Percentiles rank a stretch among this genome's conserved stretches.
phyloP scores from a whole-genome alignment of 805 yeast genomes.

The Nakazawaea ambrosiae region DNA sequence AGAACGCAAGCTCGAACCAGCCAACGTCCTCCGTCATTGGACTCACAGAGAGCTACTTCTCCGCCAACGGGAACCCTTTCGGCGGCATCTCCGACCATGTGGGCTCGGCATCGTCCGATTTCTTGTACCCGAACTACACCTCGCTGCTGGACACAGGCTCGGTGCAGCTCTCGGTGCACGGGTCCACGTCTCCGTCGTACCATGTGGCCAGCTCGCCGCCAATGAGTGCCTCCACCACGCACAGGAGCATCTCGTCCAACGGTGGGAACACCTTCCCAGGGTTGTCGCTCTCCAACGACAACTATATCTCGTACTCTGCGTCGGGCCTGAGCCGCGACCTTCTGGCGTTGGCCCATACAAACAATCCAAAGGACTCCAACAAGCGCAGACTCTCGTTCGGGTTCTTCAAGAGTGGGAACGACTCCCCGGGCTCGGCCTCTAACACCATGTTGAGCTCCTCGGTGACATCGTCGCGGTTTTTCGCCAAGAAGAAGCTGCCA shows the following conservation, averaged over 20 bases:
- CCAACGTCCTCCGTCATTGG: too few species aligned
- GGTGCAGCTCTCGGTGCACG: not conserved
- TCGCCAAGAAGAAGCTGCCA: slow-evolving; percentile 8
- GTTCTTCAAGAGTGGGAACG: too few species aligned
- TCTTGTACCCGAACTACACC: not conserved
- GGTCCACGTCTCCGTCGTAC: not conserved
- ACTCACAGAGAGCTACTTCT: too few species aligned
- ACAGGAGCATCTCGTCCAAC: not conserved
- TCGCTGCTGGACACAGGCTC: too few species aligned
- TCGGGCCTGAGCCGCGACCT: not conserved
- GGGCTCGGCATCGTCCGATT: not conserved
- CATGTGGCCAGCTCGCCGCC: not conserved
- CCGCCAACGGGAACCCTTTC: too few species aligned
- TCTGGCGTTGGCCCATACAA: not conserved
- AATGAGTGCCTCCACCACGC: too few species aligned
- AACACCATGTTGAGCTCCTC: slow-evolving; percentile 1
- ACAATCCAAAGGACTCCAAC: not conserved
- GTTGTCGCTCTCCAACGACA: not conserved
- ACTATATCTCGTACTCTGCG: not conserved
- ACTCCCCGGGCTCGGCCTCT: not conserved
- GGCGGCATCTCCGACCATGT: not conserved
- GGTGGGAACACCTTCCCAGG: not conserved
- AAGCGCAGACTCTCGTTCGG: not conserved
- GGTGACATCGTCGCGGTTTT: slow-evolving; percentile 12
- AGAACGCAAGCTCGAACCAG: too few species aligned